Conservation (phyloP, 768 basidiomycete species). For the Suillus plorans region DNA sequence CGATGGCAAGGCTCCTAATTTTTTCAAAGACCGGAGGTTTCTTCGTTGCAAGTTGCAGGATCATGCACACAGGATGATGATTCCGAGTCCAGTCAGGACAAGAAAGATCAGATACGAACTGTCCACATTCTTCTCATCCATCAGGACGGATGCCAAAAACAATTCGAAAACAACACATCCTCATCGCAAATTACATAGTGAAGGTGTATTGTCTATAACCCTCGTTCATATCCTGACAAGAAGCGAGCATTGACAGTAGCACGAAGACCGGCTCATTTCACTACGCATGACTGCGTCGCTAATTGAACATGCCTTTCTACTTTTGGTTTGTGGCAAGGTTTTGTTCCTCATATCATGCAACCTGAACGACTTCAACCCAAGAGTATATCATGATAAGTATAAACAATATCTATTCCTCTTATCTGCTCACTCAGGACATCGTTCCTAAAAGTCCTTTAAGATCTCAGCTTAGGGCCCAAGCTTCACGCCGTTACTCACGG, state of each 20-base stretch:
- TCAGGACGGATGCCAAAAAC: neutral
- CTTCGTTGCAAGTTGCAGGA: neutral
- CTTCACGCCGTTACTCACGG: constrained; percentile 31
- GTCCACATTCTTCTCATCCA: neutral
- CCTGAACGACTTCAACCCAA: neutral
- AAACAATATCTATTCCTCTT: constrained; percentile 19
- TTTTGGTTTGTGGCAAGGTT: neutral
- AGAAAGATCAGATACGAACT: neutral
- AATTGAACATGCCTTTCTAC: neutral
- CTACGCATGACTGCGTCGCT: neutral
- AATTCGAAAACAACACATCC: neutral
- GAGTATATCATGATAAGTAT: constrained; percentile 36
- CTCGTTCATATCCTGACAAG: neutral
- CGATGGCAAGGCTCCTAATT: neutral
- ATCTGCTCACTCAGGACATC: constrained; percentile 17
- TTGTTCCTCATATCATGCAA: neutral
- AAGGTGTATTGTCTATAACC: neutral
- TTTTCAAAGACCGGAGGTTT: neutral
- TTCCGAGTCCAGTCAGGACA: neutral
- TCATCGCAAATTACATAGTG: neutral
- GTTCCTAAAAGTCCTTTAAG: constrained; percentile 36
- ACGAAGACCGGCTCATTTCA: neutral
- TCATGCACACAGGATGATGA: neutral
- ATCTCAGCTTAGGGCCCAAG: constrained; percentile 39
- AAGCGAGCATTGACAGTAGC: neutral